These are phyloP conservation scores for Epichloe uncinata DNA, from an alignment of 2,329 filamentous ascomycete genomes.

Conservation along the genomic window DNA sequence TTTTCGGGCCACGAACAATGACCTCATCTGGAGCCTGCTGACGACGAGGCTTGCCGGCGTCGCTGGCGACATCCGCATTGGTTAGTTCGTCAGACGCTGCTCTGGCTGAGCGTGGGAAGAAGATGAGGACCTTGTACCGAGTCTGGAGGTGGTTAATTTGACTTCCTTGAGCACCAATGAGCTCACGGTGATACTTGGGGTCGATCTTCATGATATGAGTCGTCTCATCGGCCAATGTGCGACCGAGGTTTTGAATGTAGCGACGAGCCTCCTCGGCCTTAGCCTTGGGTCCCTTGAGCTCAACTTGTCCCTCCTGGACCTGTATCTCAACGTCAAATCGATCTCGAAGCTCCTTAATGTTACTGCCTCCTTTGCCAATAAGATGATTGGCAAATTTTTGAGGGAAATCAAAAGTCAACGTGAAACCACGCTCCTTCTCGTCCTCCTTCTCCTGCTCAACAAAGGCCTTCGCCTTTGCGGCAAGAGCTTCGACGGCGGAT, in stretches of 20 bases:
- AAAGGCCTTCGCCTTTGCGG: conserved; percentile 62
- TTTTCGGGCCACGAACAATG: conserved; percentile 78
- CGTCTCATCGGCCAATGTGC: conserved; percentile 80
- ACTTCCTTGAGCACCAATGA: conserved; percentile 78
- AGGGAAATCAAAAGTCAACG: conserved; percentile 78
- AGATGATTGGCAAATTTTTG: conserved; percentile 87
- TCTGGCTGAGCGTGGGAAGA: conserved; percentile 68
- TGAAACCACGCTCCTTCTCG: conserved; percentile 86
- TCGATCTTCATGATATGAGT: conserved; percentile 82
- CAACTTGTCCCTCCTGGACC: conserved; percentile 85
- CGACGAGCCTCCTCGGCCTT: conserved; percentile 81
- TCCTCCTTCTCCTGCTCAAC: conserved; percentile 81
- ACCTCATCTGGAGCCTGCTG: conserved; percentile 82
- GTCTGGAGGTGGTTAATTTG: conserved; percentile 88
- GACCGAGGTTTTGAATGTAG: conserved; percentile 66
- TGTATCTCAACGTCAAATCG: conserved; percentile 66
- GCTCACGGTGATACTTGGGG: conserved; percentile 82
- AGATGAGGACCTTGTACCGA: conserved; percentile 86
- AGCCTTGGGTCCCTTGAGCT: conserved; percentile 88
- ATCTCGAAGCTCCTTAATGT: conserved; percentile 52
- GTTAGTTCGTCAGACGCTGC: conserved; percentile 53
- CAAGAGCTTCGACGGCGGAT: conserved; percentile 57
- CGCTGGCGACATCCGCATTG: conserved; percentile 54
- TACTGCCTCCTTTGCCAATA: conserved; percentile 54
- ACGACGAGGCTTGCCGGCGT: conserved; percentile 50